These are phyloP conservation scores for Noccaea bulbosa DNA, from an alignment of 345 rosid species.

Conservation along the genomic window DNA sequence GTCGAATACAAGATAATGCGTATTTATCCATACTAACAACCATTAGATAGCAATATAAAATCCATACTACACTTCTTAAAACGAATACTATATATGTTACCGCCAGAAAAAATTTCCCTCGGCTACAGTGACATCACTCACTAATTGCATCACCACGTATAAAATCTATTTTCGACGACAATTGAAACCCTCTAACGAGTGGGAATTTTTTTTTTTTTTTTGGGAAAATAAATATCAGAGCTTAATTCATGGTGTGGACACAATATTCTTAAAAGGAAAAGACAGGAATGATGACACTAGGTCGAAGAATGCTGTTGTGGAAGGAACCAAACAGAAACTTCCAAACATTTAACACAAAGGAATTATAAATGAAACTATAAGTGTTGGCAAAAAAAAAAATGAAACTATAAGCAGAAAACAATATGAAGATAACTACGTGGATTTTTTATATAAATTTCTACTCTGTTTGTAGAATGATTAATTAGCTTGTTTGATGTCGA, in stretches of 20 bases:
- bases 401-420: not conserved
- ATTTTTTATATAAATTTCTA: too few species aligned
- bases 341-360: constrained; percentile 1
- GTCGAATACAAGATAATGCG: not conserved
- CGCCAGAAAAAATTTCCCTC: not conserved
- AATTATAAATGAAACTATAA: not conserved
- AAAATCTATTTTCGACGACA: too few species aligned
- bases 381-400: too few species aligned
- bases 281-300: not conserved
- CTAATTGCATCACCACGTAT: not conserved
- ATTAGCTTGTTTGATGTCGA: too few species aligned
- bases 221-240: too few species aligned
- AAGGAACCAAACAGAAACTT: constrained; percentile 27
- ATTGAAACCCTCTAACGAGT: too few species aligned
- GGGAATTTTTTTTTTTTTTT: too few species aligned
- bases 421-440: too few species aligned
- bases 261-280: constrained; percentile 15
- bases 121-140: not conserved
- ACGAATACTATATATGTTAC: not conserved
- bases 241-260: not conserved
- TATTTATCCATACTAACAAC: not conserved
- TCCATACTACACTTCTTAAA: not conserved
- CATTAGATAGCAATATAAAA: not conserved
- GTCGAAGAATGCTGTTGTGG: not conserved
- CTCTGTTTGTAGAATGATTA: too few species aligned